Evolutionary conservation across 179 eudicot species (phyloP), one percentile per base, ranked within the genome.

Genomic region (Vitellaria paradoxa): DNA sequence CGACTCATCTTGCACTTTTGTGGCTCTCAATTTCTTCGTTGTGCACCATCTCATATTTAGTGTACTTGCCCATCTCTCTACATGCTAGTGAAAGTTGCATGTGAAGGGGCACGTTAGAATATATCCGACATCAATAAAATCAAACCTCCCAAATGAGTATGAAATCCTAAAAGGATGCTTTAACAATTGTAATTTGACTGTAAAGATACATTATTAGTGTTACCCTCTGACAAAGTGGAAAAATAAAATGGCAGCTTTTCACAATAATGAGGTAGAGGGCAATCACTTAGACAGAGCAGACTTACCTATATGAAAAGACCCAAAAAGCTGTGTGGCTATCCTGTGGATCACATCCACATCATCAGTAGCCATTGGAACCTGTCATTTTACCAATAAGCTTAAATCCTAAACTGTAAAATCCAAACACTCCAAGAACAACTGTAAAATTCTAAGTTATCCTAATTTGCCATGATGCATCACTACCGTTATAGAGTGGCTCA

Each of bases 291-390:
- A 62, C 50, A 47, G 49, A 55, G 75, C 60, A 40, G 37, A 82
- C 82, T 78, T 76, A 96, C 99, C 97, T 77, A 96, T 85, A 64
- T 79, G 84, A 81, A 94, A 94, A 69, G 66, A 82, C 26, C 89
- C 90, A 81, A 92, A 89, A 72, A 96, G 90, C 81, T 87, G 97
- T 84, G 82, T 83, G 14, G 87, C 63, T 86, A 92, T 87, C 79
- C 94, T 90, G 79, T 87, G 91, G 80, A 96, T 86, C 81, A 91
- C 88, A 79, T 88, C 94, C 73, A 82, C 96, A 72, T 91, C 93
- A 87, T 89, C 98, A 26, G 94, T 90, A 79, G 99, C 93, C 89
- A 90, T 82, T 18, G 96, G 93, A 75, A 96, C 86, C 98, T 96
- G 81, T 14, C 24, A 77, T 50, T 20, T 65, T 45, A 45, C 59